Conservation (phyloP, 768 basidiomycete genomes). For the Coprinopsis marcescibilis region DNA sequence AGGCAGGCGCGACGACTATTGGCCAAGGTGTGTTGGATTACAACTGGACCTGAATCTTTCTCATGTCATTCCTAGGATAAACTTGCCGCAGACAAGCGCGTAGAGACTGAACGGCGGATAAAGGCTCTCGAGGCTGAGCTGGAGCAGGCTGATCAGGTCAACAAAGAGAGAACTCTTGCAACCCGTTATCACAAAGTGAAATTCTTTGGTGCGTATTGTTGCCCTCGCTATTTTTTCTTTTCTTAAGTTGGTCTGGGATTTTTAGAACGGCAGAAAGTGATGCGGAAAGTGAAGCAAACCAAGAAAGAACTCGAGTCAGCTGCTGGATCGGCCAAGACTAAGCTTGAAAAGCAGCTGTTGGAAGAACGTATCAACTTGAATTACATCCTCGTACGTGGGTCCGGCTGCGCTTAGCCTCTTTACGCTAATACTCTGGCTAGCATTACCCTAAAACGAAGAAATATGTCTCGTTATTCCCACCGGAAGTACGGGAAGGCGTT, state of each 20-base stretch:
- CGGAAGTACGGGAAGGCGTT: slow-evolving; percentile 44
- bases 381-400: slow-evolving; percentile 66
- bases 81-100: slow-evolving; percentile 77
- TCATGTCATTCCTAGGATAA: slow-evolving; percentile 45
- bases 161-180: slow-evolving; percentile 69
- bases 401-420: background rate
- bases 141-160: slow-evolving; percentile 50
- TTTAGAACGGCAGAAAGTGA: slow-evolving; percentile 89
- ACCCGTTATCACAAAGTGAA: slow-evolving; percentile 84
- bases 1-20: slow-evolving; percentile 80
- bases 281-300: slow-evolving; percentile 68
- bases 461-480: slow-evolving; percentile 88
- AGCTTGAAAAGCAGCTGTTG: slow-evolving; percentile 43
- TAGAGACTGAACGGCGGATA: slow-evolving; percentile 74
- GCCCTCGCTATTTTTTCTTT: background rate
- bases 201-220: slow-evolving; percentile 77
- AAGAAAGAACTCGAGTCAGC: slow-evolving; percentile 45
- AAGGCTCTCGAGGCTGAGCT: slow-evolving; percentile 74
- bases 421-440: slow-evolving; percentile 27
- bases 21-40: slow-evolving; percentile 51
- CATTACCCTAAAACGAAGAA: slow-evolving; percentile 82
- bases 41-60: background rate
- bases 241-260: slow-evolving; percentile 1
- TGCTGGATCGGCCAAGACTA: slow-evolving; percentile 30
- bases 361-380: slow-evolving; percentile 83